phyloP scores from a whole-genome alignment of 78 protist species.

The Pigoraptor vietnamica region DNA sequence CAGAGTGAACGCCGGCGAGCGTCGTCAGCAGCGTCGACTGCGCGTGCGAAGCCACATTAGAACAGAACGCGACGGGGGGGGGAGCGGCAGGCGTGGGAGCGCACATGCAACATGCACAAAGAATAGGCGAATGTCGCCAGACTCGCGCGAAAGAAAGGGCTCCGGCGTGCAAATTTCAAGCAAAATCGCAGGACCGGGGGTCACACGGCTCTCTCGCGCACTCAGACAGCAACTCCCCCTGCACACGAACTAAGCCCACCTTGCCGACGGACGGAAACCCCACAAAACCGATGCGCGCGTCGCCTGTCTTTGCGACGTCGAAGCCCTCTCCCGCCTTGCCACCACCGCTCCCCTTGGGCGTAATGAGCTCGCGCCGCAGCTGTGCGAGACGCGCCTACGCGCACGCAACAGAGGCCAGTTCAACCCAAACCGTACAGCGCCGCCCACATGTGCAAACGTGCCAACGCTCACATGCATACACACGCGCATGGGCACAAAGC shows the following conservation, averaged over 20 bases:
- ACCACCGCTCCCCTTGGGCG: constrained; percentile 52
- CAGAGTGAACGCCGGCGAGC: constrained; percentile 81
- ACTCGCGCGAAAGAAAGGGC: too few species aligned
- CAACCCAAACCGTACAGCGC: background rate
- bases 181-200: too few species aligned
- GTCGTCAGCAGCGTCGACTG: constrained; percentile 87
- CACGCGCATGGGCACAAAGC: background rate
- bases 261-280: constrained; percentile 98
- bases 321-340: constrained; percentile 72
- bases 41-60: background rate
- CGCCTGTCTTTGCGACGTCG: constrained; percentile 83
- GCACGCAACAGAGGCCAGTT: background rate
- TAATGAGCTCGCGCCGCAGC: constrained; percentile 42
- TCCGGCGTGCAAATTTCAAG: too few species aligned
- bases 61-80: background rate
- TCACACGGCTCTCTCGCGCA: too few species aligned
- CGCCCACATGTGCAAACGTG: too few species aligned
- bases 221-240: too few species aligned
- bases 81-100: background rate
- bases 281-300: constrained; percentile 63
- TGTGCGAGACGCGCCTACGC: background rate
- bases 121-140: background rate
- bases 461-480: background rate
- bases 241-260: background rate
- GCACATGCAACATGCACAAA: too few species aligned